A percentile compares a stretch with the other conserved stretches of the same genome.
Evolutionary conservation across 2,329 filamentous ascomycete species (phyloP).

Genomic region (Talaromyces sp.): DNA sequence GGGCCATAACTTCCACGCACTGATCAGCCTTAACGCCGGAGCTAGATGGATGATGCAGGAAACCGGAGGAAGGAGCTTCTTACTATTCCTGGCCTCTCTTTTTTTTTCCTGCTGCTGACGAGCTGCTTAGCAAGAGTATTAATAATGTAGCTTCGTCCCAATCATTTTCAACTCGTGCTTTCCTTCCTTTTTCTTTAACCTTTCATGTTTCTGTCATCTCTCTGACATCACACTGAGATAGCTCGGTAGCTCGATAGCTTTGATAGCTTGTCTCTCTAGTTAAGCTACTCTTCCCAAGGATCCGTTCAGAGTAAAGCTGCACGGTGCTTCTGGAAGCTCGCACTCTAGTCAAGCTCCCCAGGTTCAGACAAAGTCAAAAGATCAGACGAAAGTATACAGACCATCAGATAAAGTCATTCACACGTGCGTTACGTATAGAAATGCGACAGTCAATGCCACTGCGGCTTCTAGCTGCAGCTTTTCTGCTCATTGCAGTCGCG

Average conservation of each 20-base stretch:
- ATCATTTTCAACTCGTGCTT: neutral
- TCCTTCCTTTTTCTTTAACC: too few species aligned
- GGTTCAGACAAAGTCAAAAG: neutral
- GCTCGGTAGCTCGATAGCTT: neutral
- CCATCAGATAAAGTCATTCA: neutral
- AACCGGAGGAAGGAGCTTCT: constrained; percentile 5
- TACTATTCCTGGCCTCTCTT: constrained; percentile 11
- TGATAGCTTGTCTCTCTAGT: neutral
- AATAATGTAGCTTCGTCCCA: constrained; percentile 8
- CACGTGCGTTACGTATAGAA: neutral
- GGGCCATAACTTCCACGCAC: constrained; percentile 8
- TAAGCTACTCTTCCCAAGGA: neutral
- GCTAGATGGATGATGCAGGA: neutral
- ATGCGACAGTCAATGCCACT: neutral
- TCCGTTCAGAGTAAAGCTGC: neutral
- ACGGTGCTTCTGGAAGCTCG: neutral
- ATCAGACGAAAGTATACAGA: neutral
- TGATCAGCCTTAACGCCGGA: constrained; percentile 4
- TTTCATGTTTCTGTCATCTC: neutral
- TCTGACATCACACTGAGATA: constrained; percentile 7
- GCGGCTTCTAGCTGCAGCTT: constrained; percentile 26
- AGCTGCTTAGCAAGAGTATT: constrained; percentile 3
- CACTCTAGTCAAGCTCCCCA: neutral
- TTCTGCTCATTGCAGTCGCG: constrained; percentile 28
- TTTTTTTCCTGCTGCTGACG: neutral